Percentiles rank a stretch among this genome's conserved stretches.
phyloP scores from a whole-genome alignment of 1,139 yeast species.

The Sugiyamaella pinicola region DNA sequence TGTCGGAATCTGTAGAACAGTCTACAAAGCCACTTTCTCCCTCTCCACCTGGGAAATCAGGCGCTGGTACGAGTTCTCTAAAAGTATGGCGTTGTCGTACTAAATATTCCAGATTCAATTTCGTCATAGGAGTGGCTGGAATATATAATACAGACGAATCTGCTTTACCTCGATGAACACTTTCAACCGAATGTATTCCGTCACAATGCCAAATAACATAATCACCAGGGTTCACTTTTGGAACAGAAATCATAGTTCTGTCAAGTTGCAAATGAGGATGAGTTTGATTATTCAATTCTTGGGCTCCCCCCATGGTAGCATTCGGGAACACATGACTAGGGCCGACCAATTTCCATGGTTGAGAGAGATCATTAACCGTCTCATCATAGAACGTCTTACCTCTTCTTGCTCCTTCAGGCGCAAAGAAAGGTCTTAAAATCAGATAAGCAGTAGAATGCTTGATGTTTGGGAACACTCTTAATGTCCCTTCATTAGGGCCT shows the following conservation, averaged over 20 bases:
- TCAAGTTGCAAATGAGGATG: constrained; percentile 38
- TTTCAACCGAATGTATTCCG: constrained; percentile 52
- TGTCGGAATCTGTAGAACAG: constrained; percentile 21
- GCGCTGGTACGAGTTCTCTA: constrained; percentile 37
- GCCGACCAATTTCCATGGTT: constrained; percentile 11
- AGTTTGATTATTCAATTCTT: constrained; percentile 36
- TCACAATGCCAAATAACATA: constrained; percentile 57
- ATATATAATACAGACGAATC: constrained; percentile 49
- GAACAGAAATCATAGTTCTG: constrained; percentile 34
- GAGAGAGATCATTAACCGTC: constrained; percentile 2
- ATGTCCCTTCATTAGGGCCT: constrained; percentile 49
- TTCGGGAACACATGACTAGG: constrained; percentile 26
- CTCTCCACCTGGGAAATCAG: constrained; percentile 45
- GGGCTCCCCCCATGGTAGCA: constrained; percentile 40
- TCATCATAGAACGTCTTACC: constrained; percentile 5
- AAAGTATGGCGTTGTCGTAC: constrained; percentile 41
- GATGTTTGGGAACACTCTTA: constrained; percentile 44
- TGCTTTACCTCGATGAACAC: constrained; percentile 44
- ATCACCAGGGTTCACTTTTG: constrained; percentile 42
- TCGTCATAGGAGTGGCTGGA: constrained; percentile 43
- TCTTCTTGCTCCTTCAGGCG: constrained; percentile 23
- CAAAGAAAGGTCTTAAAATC: constrained; percentile 49
- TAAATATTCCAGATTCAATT: constrained; percentile 37
- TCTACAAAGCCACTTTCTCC: constrained; percentile 34
- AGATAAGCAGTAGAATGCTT: constrained; percentile 45